Evolutionary conservation across 345 rosid genomes (phyloP), one percentile per base, ranked within the genome.

Genomic region (Leavenworthia alabamica): DNA sequence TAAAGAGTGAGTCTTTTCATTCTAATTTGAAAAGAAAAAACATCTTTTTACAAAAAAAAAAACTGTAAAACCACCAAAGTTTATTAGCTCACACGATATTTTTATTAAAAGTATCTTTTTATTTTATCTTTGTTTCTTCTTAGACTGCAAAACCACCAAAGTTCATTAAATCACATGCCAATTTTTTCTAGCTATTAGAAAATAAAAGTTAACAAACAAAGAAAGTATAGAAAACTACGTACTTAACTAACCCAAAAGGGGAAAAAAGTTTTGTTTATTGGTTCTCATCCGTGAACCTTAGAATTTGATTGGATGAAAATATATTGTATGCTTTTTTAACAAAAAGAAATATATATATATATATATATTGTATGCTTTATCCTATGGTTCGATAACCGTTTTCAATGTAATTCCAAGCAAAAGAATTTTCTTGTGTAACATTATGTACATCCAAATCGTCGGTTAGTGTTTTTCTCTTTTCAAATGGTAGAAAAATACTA

Each of bases 131-230:
- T 40, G 51, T 47, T 57, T 67, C 44, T 58, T 67, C 52, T 57
- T 26, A 60, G 55, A 51, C 47, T 23, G 54, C 60, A 26, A 43
- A 58, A 22, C 23, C 33, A 50, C 27, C 12, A 54, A 61, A 27
- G 24, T 54, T 40, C 35, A 33, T 44, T 10, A 68, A 41, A 40
- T 43, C 62, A 28, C 73, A 51, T 56, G 56, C 60, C 54, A 51
- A 42, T 14, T 19, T 22, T 4, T 26, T 4, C 26, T 17, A 2
- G n/a, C 19, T 22, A 20, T 10, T 5, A 4, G 7, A 20, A 45
- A 26, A 26, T 7, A 24, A n/a, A 47, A 7, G 11, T 48, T 26
- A 48, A 24, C 33, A 24, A 24, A 47, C 31, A 46, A n/a, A n/a
- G 2, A 2, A 27, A 27, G 16, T 14, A 1, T 13, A 49, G 7